Conservation (phyloP, 768 basidiomycete species). For the Amanita molliuscula region DNA sequence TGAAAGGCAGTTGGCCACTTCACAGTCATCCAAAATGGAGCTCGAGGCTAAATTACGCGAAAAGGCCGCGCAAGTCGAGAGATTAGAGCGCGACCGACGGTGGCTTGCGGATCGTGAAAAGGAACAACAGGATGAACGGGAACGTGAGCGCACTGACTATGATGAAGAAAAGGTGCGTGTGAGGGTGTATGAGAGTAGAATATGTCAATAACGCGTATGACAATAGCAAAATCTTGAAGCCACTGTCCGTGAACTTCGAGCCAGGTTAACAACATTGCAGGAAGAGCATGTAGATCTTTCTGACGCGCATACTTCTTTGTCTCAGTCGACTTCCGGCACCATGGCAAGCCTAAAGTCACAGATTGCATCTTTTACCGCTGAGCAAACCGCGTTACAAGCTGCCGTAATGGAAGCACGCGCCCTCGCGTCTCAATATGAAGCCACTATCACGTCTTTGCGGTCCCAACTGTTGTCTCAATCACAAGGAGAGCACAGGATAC, state of each 20-base stretch:
- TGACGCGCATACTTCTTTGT: constrained; percentile 40
- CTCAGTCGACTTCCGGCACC: constrained; percentile 37
- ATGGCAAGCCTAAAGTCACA: constrained; percentile 41
- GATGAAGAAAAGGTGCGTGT: constrained; percentile 50
- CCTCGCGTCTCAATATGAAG: background rate
- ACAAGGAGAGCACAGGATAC: constrained; percentile 39
- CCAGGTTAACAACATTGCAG: constrained; percentile 34
- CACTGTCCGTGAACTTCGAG: constrained; percentile 43
- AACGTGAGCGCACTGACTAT: constrained; percentile 37
- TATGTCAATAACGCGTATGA: background rate
- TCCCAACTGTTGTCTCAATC: constrained; percentile 30
- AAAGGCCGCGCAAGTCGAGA: constrained; percentile 49
- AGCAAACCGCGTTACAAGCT: constrained; percentile 28
- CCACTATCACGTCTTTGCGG: constrained; percentile 13
- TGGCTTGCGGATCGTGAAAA: constrained; percentile 61
- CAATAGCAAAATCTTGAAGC: constrained; percentile 36
- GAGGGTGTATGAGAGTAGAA: background rate
- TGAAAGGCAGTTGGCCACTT: constrained; percentile 56
- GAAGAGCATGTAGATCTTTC: constrained; percentile 54
- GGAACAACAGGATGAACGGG: constrained; percentile 60
- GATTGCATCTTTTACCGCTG: constrained; percentile 31
- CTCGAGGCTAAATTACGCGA: constrained; percentile 62
- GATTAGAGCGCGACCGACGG: constrained; percentile 59
- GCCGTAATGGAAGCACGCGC: constrained; percentile 21
- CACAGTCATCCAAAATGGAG: constrained; percentile 51